Evolutionary conservation across 2,329 filamentous ascomycete species (phyloP).

Genomic region (Exophiala xenobiotica): DNA sequence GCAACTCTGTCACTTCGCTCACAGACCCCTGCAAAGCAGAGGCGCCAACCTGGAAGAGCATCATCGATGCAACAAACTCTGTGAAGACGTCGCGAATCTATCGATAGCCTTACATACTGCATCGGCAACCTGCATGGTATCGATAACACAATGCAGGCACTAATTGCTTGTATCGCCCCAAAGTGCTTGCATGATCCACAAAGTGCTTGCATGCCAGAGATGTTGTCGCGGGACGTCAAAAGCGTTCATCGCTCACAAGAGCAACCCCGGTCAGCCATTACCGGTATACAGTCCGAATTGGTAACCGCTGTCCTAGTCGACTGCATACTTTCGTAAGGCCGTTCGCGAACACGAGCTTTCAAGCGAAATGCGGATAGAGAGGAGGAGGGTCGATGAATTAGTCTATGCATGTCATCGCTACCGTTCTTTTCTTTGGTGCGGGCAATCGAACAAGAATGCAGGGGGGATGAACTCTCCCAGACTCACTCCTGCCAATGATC

Average conservation of each 20-base stretch:
- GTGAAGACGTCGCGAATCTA: too few relatives aligned
- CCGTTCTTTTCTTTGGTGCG: too few relatives aligned
- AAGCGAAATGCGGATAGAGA: background rate
- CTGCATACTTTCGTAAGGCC: background rate
- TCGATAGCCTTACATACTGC: constrained; percentile 15
- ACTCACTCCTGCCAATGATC: constrained; percentile 3
- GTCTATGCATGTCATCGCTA: too few relatives aligned
- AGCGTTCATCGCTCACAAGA: background rate
- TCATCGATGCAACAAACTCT: too few relatives aligned
- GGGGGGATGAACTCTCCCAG: too few relatives aligned
- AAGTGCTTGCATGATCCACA: constrained; percentile 27
- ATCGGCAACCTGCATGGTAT: constrained; percentile 1
- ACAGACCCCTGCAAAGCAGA: background rate
- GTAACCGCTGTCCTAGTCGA: constrained; percentile 5
- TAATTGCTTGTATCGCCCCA: constrained; percentile 11
- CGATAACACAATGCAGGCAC: constrained; percentile 13
- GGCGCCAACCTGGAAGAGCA: too few relatives aligned
- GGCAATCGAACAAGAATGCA: background rate
- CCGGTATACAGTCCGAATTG: background rate
- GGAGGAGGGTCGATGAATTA: too few relatives aligned
- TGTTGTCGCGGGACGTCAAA: background rate
- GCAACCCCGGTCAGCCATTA: background rate
- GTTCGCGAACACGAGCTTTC: background rate
- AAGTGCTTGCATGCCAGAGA: constrained; percentile 24
- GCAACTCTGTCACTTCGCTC: background rate